Evolutionary conservation across 805 yeast genomes (phyloP), one percentile per base, ranked within the genome.

Genomic region (Saccharomycopsis fermentans): DNA sequence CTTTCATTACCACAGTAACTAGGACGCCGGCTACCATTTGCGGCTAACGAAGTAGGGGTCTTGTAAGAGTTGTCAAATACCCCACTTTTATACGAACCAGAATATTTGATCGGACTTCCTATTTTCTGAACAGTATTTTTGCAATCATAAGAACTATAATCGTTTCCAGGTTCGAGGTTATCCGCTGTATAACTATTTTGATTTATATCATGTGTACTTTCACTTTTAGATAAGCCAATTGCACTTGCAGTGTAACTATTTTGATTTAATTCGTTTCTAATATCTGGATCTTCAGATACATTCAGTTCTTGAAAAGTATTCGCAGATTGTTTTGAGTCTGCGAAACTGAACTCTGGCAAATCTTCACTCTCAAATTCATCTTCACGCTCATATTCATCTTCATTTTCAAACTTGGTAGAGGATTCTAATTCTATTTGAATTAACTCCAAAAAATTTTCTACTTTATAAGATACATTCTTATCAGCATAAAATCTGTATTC

Each of bases 401-500:
- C 51, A 3, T 51, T 43, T 9, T 63, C 32, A n/a, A 57, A 61
- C 24, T 47, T 34, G n/a, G 48, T 48, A 4, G 27, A 29, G 9
- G 83, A 76, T 0, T 77, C 67, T 59, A 82, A 70, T 59, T 79
- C 81, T 4, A 84, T 68, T 55, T 82, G 81, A 3, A 89, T 74
- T 60, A 90, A 70, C 66, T 92, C 98, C 52, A 92, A 71, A 64
- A 87, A 90, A 3, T 84, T 84, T 67, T 91, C 97, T 21, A 90
- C 88, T 63, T 79, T 81, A 68, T 90, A 90, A 65, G 84, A 90
- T 52, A 86, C 77, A 64, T 86, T 82, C 63, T 81, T 81, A 34
- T 90, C 87, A 21, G 88, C 77, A 69, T 82, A 87, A 8, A 87
- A 76, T 56, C 96, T 75, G 70, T 90, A 94, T 69, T 92, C 98